These are phyloP conservation scores for Filobasidium floriforme DNA, from an alignment of 768 basidiomycete species.

Conservation along the genomic window DNA sequence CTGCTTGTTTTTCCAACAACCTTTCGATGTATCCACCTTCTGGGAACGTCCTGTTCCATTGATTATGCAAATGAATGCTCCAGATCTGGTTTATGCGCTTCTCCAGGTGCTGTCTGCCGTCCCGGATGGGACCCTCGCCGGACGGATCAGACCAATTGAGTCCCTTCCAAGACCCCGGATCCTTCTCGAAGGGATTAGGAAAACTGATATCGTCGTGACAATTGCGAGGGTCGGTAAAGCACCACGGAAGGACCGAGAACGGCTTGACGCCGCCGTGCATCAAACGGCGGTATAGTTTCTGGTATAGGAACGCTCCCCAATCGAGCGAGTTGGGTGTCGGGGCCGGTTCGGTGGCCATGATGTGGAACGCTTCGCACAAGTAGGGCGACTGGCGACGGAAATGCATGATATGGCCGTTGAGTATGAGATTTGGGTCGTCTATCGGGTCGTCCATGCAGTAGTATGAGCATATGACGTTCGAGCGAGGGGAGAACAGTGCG, in stretches of 20 bases:
- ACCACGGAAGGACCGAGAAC: conserved; percentile 89
- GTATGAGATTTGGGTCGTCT: conserved; percentile 68
- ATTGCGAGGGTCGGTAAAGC: conserved; percentile 83
- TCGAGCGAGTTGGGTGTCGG: conserved; percentile 76
- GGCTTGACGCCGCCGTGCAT: conserved; percentile 64
- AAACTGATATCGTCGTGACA: conserved; percentile 89
- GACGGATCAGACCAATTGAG: conserved; percentile 57
- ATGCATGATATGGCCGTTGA: conserved; percentile 92
- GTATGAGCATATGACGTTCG: background rate
- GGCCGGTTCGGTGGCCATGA: conserved; percentile 67
- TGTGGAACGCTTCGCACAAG: conserved; percentile 90
- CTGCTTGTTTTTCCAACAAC: conserved; percentile 49
- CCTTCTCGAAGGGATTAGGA: conserved; percentile 72
- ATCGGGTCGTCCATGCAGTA: conserved; percentile 3
- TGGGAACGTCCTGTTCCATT: conserved; percentile 86
- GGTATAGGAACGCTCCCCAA: conserved; percentile 88
- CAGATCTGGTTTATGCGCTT: conserved; percentile 59
- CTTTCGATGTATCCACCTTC: conserved; percentile 77
- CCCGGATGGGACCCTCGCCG: conserved; percentile 26
- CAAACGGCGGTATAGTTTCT: conserved; percentile 81
- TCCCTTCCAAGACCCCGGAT: conserved; percentile 58
- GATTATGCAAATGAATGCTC: conserved; percentile 86
- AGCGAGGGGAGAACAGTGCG: background rate
- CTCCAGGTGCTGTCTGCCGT: conserved; percentile 48
- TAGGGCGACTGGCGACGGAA: conserved; percentile 87